phyloP scores from a whole-genome alignment of 257 asterid species.

The Ocimum tenuiflorum region DNA sequence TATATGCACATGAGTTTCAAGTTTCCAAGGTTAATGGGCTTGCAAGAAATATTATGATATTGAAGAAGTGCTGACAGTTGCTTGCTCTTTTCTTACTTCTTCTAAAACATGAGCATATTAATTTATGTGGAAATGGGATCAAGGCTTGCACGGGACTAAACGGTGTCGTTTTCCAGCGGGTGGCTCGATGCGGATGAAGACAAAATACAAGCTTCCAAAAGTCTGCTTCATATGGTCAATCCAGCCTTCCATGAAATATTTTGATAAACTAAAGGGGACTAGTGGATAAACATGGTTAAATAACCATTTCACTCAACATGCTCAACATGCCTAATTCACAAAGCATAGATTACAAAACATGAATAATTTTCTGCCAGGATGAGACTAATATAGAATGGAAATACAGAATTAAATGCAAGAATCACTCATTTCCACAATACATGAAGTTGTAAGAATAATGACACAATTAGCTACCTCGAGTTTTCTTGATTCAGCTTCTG shows the following conservation, averaged over 20 bases:
- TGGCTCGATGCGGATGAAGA: constrained; percentile 58
- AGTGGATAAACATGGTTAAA: background rate
- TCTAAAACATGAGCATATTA: constrained; percentile 16
- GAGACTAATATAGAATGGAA: background rate
- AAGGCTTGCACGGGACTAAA: constrained; percentile 26
- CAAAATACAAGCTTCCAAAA: constrained; percentile 29
- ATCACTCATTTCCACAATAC: background rate
- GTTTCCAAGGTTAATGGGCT: constrained; percentile 24
- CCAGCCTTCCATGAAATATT: constrained; percentile 7
- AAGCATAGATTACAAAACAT: background rate
- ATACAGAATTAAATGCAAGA: background rate
- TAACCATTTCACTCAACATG: background rate
- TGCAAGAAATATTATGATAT: constrained; percentile 24
- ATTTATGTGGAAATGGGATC: constrained; percentile 9
- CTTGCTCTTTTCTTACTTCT: constrained; percentile 22
- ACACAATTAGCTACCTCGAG: constrained; percentile 59
- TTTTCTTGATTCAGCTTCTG: constrained; percentile 96
- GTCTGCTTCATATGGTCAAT: constrained; percentile 28
- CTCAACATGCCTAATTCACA: no score
- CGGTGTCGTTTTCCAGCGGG: constrained; percentile 34
- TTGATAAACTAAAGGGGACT: background rate
- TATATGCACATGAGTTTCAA: constrained; percentile 38
- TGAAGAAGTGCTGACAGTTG: constrained; percentile 17
- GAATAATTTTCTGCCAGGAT: background rate
- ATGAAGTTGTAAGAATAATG: background rate